Evolutionary conservation across 169 alveolate genomes (phyloP).

Genomic region (Eimeria brunetti): DNA sequence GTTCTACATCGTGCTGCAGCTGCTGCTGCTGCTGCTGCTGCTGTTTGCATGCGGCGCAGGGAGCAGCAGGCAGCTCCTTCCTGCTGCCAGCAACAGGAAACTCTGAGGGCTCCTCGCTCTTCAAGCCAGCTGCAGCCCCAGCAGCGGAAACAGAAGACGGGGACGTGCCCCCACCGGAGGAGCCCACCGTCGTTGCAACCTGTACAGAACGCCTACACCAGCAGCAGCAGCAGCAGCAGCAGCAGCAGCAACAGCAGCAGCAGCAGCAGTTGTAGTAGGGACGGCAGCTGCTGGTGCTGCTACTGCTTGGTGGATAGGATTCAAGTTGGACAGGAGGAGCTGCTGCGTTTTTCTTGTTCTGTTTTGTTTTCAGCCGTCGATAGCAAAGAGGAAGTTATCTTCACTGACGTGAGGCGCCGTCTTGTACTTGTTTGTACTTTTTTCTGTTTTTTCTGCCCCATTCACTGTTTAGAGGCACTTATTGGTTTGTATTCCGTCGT

Average conservation of each 20-base stretch:
- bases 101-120: slow-evolving; percentile 50
- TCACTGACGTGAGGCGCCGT: slow-evolving; percentile 60
- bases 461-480: neutral
- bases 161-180: slow-evolving; percentile 59
- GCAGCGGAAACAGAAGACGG: slow-evolving; percentile 47
- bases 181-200: slow-evolving; percentile 62
- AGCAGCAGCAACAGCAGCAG: neutral
- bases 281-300: neutral
- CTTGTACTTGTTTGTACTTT: slow-evolving; percentile 1
- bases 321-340: neutral
- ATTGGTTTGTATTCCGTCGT: neutral
- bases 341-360: neutral
- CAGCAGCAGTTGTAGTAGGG: neutral
- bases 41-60: slow-evolving; percentile 37
- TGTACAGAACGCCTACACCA: neutral
- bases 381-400: slow-evolving; percentile 66
- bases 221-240: slow-evolving; percentile 14
- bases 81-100: slow-evolving; percentile 47
- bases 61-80: slow-evolving; percentile 47
- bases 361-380: slow-evolving; percentile 46
- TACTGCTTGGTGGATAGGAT: neutral
- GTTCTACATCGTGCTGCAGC: neutral
- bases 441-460: neutral
- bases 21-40: neutral
- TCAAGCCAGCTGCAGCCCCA: neutral